A percentile compares a stretch with the other conserved stretches of the same genome.
These are phyloP conservation scores for Euphorbia tirucalli DNA, from an alignment of 345 rosid species.

Conservation along the genomic window DNA sequence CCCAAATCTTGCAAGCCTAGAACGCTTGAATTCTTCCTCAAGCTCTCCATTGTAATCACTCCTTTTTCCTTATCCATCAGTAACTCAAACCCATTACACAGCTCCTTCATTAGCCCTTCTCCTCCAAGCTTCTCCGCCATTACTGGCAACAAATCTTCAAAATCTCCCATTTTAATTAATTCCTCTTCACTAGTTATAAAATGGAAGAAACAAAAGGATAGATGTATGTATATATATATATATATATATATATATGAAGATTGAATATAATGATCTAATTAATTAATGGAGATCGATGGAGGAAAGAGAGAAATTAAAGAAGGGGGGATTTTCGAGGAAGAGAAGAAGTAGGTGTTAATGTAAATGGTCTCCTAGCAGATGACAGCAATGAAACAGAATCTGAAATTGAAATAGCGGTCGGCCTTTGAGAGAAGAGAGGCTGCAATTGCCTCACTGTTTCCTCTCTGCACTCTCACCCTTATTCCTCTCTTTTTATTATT, in stretches of 20 bases:
- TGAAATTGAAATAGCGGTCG: background rate
- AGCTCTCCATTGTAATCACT: conserved; percentile 47
- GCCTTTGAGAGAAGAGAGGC: background rate
- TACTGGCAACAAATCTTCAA: conserved; percentile 54
- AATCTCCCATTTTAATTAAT: conserved; percentile 11
- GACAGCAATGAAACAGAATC: background rate
- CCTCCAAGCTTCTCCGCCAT: conserved; percentile 50
- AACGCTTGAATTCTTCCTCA: conserved; percentile 39
- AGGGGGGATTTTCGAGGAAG: background rate
- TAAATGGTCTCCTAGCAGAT: background rate
- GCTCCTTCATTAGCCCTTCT: conserved; percentile 54
- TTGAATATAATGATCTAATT: too few relatives aligned
- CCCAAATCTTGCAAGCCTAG: conserved; percentile 45
- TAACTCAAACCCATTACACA: conserved; percentile 48
- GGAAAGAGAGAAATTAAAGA: background rate
- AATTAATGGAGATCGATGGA: too few relatives aligned
- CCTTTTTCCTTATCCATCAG: conserved; percentile 48
- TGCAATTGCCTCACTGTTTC: background rate
- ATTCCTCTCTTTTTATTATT: too few relatives aligned
- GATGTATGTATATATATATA: background rate
- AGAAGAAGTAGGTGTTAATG: background rate
- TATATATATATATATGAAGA: background rate
- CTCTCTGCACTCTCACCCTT: background rate
- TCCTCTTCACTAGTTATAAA: too few relatives aligned
- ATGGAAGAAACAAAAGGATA: background rate